Percentiles rank a stretch among this genome's conserved stretches.
Conservation (phyloP, 257 asterid species). For the Verbena officinalis region DNA sequence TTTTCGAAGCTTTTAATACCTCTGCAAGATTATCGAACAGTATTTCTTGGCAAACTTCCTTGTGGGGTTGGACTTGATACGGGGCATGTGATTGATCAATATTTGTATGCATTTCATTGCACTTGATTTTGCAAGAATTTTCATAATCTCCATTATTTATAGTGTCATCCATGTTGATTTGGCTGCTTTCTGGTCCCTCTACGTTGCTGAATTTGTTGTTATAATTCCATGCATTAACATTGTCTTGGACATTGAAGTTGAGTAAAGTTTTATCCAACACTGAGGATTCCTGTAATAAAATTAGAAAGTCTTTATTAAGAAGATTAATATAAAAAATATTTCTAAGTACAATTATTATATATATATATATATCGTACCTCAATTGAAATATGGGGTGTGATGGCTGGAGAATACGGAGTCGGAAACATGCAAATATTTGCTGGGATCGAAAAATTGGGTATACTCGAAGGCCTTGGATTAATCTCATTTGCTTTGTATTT, state of each 20-base stretch:
- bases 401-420: conserved; percentile 13
- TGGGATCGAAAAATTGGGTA: conserved; percentile 9
- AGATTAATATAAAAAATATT: background rate
- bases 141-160: background rate
- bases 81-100: conserved; percentile 1
- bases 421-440: conserved; percentile 19
- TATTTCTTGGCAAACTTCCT: background rate
- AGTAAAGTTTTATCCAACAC: conserved; percentile 29
- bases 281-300: conserved; percentile 28
- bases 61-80: conserved; percentile 9
- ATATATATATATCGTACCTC: conserved; percentile 33
- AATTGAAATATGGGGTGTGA: conserved; percentile 8
- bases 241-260: conserved; percentile 21
- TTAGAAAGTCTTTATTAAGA: background rate
- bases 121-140: background rate
- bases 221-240: conserved; percentile 26
- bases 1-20: conserved; percentile 16
- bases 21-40: background rate
- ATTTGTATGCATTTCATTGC: background rate
- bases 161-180: conserved; percentile 7
- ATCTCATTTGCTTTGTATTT: conserved; percentile 7
- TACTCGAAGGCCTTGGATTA: conserved; percentile 17
- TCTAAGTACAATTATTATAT: no score
- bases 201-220: conserved; percentile 23
- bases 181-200: conserved; percentile 25